These are phyloP conservation scores for Lactarius hengduanensis DNA, from an alignment of 768 basidiomycete genomes.

Conservation along the genomic window DNA sequence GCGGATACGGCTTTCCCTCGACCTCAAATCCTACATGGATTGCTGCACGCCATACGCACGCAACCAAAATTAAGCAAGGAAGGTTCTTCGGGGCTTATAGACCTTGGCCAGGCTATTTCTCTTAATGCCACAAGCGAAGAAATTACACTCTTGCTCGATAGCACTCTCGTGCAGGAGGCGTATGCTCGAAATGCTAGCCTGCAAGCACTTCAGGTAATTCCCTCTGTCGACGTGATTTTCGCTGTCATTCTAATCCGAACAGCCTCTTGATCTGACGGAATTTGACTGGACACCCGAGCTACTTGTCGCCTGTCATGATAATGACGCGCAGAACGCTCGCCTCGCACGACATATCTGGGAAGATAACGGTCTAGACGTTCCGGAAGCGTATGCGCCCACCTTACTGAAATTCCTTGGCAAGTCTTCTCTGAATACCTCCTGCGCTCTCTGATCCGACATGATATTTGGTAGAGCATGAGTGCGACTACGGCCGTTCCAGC, in stretches of 20 bases:
- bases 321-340: conserved; percentile 82
- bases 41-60: conserved; percentile 68
- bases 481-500: conserved; percentile 75
- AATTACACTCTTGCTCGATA: conserved; percentile 60
- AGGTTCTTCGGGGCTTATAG: conserved; percentile 75
- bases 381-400: conserved; percentile 58
- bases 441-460: conserved; percentile 6
- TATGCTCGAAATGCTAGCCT: conserved; percentile 86
- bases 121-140: conserved; percentile 63
- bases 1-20: conserved; percentile 73
- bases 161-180: conserved; percentile 81
- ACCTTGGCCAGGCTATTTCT: conserved; percentile 77
- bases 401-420: conserved; percentile 70
- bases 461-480: conserved; percentile 60
- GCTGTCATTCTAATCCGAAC: conserved; percentile 1
- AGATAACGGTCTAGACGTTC: conserved; percentile 90
- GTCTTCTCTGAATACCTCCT: conserved; percentile 26
- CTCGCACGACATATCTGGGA: conserved; percentile 87
- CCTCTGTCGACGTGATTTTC: neutral
- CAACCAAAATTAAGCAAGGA: conserved; percentile 84
- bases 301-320: conserved; percentile 87
- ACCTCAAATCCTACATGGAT: conserved; percentile 58
- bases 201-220: conserved; percentile 79
- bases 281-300: conserved; percentile 89
- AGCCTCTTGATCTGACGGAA: conserved; percentile 95